Evolutionary conservation across 345 rosid genomes (phyloP), one percentile per base, ranked within the genome.

Genomic region (Microthlaspi erraticum): DNA sequence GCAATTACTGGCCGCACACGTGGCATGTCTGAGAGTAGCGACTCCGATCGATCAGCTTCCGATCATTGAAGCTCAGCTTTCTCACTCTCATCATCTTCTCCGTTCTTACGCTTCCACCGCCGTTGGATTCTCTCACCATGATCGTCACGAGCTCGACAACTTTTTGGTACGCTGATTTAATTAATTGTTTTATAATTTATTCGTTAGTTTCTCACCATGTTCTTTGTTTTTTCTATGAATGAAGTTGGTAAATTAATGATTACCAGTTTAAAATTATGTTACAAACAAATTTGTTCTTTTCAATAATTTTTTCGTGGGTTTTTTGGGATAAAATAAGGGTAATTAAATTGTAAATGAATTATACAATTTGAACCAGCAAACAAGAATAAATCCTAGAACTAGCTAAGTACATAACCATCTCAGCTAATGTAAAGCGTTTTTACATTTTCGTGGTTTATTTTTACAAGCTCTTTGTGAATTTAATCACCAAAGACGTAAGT

Each of bases 1-100:
- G 41, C 96, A 93, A 81, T 78, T 93, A 12, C 63, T 91, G 20
- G 66, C 96, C 3, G 98, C 97, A 8, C 97, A 93, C 70, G 96
- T 93, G 46, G 81, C 97, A 5, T 91, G 98, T 76, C 84, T 93
- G 11, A 85, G 97, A 34, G 97, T 91, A 6, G 98, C 97, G 4
- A 93, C 98, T 34, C 98, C 98, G 9, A 93, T 93, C 53, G 98
- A 93, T 80, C 98, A 93, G 75, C 78, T 93, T 62, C 98, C 98
- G 32, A 83, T 85, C 45, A 93, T 93, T 69, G 98, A 93, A 70
- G 85, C 96, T 10, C 98, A 93, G 86, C 85, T 93, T 34, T 82
- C 96, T 10, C 92, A 87, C 58, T 86, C 98, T 56, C 93, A 86
- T 46, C 85, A 89, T 71, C 81, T 89, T 72, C 92, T 87, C 51